phyloP scores from a whole-genome alignment of 768 basidiomycete species.

The Kwoniella bestiolae region DNA sequence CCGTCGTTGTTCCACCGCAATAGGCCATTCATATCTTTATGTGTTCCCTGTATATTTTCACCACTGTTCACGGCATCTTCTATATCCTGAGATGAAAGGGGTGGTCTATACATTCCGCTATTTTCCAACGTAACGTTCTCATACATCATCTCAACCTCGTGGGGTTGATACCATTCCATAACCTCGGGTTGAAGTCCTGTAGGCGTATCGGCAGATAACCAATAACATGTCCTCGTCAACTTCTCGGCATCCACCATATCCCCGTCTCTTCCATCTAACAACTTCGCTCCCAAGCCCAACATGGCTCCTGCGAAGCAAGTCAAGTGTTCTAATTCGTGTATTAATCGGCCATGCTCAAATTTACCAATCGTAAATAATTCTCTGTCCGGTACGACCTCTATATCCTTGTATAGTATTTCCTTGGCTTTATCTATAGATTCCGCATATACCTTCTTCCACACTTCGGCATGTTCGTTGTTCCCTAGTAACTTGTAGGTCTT shows the following conservation, averaged over 20 bases:
- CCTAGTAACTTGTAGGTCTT: slow-evolving; percentile 59
- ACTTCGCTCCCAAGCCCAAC: slow-evolving; percentile 59
- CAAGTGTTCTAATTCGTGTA: slow-evolving; percentile 49
- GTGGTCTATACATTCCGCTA: slow-evolving; percentile 1
- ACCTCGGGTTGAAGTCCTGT: slow-evolving; percentile 55
- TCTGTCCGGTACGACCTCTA: slow-evolving; percentile 51
- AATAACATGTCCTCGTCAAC: slow-evolving; percentile 59
- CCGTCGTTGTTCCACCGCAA: slow-evolving; percentile 32
- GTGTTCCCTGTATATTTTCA: slow-evolving; percentile 14
- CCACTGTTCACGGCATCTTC: background rate
- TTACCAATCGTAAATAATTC: slow-evolving; percentile 42
- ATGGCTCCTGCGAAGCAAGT: slow-evolving; percentile 60
- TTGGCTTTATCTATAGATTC: slow-evolving; percentile 55
- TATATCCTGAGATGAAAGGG: background rate
- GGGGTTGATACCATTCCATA: slow-evolving; percentile 46
- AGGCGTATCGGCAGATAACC: slow-evolving; percentile 52
- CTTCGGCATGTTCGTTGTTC: slow-evolving; percentile 37
- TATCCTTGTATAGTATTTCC: slow-evolving; percentile 48
- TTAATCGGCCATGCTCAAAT: slow-evolving; percentile 31
- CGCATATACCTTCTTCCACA: slow-evolving; percentile 57
- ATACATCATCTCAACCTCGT: slow-evolving; percentile 13
- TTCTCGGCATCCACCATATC: slow-evolving; percentile 54
- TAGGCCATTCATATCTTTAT: slow-evolving; percentile 29
- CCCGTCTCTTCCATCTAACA: slow-evolving; percentile 51
- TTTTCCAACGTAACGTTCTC: slow-evolving; percentile 6